Evolutionary conservation across 108 stramenopile genomes (phyloP), one percentile per base, ranked within the genome.

Genomic region (Skeletonema marinoi): DNA sequence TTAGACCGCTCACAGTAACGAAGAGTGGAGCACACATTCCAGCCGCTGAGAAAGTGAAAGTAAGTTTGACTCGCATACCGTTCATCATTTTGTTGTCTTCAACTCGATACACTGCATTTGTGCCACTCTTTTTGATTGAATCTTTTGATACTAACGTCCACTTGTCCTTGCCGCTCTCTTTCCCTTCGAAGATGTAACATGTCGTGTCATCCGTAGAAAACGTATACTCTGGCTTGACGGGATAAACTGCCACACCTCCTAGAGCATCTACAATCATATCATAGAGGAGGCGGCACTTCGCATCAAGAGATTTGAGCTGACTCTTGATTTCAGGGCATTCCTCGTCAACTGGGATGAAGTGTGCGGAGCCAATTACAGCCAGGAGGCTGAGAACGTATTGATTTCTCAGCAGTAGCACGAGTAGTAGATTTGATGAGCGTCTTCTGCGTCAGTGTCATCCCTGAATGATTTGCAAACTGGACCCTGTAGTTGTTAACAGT

Each of bases 181-280:
- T 66, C 3, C 74, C 74, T 32, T 74, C 74, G 50, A 38, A 74
- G 2, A 74, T 59, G 21, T 74, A 74, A 4, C 41, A 38, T 19
- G 74, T 66, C 3, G 50, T 58, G n/a, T 74, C 74, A 42, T 74
- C 74, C 54, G 74, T 66, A 11, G 74, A 66, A 12, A 30, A 42
- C 10, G 58, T 54, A 10, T 36, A 21, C 25, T 74, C 21, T 6
- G 65, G 74, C 41, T 32, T 21, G 11, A 74, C 54, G 3, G 74
- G 54, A 10, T 21, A 38, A 1, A 74, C 54, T 25, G 54, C 32
- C 4, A 30, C 44, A 4, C 44, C 32, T 13, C 65, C 74, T 4
- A 54, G 54, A 19, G 51, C 33, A 3, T 36, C n/a, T 3, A 32
- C 32, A 25, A 74, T 36, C 38, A 66, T 19, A 39, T 74, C 65